phyloP scores from a whole-genome alignment of 129 eudicot species.

The Flaveria ramosissima region DNA sequence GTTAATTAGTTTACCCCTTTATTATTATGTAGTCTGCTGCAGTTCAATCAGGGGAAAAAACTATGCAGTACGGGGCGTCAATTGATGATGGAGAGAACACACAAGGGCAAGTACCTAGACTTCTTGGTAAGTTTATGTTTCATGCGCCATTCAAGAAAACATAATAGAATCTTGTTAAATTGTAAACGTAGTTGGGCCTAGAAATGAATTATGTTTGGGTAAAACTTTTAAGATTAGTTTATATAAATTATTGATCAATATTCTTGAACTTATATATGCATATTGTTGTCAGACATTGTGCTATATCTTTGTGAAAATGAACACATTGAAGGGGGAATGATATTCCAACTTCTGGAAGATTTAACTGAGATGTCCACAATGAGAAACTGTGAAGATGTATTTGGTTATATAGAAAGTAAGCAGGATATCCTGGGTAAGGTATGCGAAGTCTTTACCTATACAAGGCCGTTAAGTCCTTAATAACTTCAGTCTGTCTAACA shows the following conservation, averaged over 20 bases:
- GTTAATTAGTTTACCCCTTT: not conserved
- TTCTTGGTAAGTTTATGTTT: conserved; percentile 1
- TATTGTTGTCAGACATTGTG: conserved; percentile 63
- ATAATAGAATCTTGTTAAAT: not conserved
- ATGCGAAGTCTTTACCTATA: conserved; percentile 19
- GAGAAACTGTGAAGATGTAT: conserved; percentile 91
- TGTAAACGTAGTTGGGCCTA: conserved; percentile 5
- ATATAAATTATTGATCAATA: not conserved
- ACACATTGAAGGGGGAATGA: conserved; percentile 96
- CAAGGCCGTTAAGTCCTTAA: not conserved
- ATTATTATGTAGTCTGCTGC: not conserved
- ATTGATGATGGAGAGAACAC: not conserved
- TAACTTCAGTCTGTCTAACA: not conserved
- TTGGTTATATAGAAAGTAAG: conserved; percentile 94
- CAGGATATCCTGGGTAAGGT: conserved; percentile 97
- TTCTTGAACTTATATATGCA: conserved; percentile 13
- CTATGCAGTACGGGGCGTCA: not conserved
- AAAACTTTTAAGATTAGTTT: no score
- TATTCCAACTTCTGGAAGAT: conserved; percentile 94
- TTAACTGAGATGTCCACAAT: conserved; percentile 98
- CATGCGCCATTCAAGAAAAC: not conserved
- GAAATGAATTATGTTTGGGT: no score
- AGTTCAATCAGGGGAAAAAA: not conserved
- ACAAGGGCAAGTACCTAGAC: conserved; percentile 1
- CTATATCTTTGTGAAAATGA: conserved; percentile 96